Evolutionary conservation across 495 filamentous ascomycete genomes (phyloP), one percentile per base, ranked within the genome.

Genomic region (Xylaria venustula): DNA sequence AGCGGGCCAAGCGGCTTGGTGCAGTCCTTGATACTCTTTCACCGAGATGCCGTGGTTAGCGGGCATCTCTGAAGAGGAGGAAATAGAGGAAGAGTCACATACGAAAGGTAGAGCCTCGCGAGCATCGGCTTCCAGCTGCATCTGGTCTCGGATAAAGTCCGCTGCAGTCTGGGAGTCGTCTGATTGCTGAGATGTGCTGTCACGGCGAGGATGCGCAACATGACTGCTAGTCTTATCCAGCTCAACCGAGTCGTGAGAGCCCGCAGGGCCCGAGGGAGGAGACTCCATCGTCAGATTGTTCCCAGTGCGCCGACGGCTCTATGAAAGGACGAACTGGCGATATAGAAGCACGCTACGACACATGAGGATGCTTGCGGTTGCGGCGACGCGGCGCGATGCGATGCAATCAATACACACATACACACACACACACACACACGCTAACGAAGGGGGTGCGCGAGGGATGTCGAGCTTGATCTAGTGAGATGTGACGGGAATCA

Each of bases 61-160:
- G 15, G n/a, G n/a, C n/a, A n/a, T n/a, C n/a, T n/a, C n/a, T n/a
- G n/a, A n/a, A n/a, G n/a, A n/a, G 32, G 15, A 47, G 19, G n/a
- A 26, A 25, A 28, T 7, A 22, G 46, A 34, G 12, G 23, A 7
- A 34, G 19, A 26, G 15, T 11, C 3, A 58, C 72, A 45, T 72
- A 93, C 90, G 75, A 96, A 99, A 63, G 95, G 95, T 28, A 99
- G 83, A 61, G 88, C 86, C 78, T 98, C 93, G 53, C 94, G 91
- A 40, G 94, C 94, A 75, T 99, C 94, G 20, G 87, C 88, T 76
- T 99, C 94, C 55, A 99, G 87, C 54, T 86, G 86, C 60, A 96
- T 88, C 67, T 99, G 94, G 55, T 85, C 87, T 63, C 90, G 84
- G 67, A 98, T 93, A 73, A 92, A 98, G 87, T 97, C 91, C 66